Evolutionary conservation across 1,139 yeast genomes (phyloP).

Genomic region (Torulaspora globosa): DNA sequence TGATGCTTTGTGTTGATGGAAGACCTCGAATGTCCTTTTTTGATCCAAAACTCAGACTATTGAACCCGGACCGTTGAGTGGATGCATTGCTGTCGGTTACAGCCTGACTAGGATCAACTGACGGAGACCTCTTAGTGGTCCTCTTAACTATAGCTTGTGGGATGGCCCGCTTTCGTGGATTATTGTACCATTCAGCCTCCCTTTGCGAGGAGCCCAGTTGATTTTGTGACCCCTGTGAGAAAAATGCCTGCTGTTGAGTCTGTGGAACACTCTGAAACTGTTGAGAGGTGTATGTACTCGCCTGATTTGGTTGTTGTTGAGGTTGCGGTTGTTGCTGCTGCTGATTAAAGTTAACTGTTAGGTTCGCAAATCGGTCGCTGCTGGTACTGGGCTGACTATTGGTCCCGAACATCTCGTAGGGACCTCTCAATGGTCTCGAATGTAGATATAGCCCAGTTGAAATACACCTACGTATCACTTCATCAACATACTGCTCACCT

Average conservation of each 20-base stretch:
- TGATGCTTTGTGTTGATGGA: constrained; percentile 15
- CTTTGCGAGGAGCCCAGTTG: constrained; percentile 18
- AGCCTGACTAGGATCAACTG: constrained; percentile 28
- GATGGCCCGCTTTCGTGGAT: constrained; percentile 53
- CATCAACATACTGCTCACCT: constrained; percentile 1
- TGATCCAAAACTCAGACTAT: constrained; percentile 39
- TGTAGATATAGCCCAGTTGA: neutral
- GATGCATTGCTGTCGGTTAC: constrained; percentile 17
- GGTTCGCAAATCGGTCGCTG: constrained; percentile 20
- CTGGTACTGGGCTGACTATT: constrained; percentile 9
- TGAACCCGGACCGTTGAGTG: constrained; percentile 34
- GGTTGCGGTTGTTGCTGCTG: constrained; percentile 20
- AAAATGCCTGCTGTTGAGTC: constrained; percentile 20
- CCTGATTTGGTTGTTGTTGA: constrained; percentile 17
- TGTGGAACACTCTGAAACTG: constrained; percentile 18
- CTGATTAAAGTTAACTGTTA: constrained; percentile 21
- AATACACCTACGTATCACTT: neutral
- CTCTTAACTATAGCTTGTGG: constrained; percentile 50
- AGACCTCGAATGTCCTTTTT: constrained; percentile 30
- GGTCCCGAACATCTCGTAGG: constrained; percentile 27
- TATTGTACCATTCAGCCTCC: constrained; percentile 51
- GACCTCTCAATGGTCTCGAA: neutral
- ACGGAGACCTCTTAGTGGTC: constrained; percentile 35
- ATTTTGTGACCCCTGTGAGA: constrained; percentile 20
- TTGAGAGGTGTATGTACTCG: constrained; percentile 10